Percentiles rank a stretch among this genome's conserved stretches.
These are phyloP conservation scores for Lecanoromycetidae sp. DNA, from an alignment of 2,329 filamentous ascomycete species.

Conservation along the genomic window DNA sequence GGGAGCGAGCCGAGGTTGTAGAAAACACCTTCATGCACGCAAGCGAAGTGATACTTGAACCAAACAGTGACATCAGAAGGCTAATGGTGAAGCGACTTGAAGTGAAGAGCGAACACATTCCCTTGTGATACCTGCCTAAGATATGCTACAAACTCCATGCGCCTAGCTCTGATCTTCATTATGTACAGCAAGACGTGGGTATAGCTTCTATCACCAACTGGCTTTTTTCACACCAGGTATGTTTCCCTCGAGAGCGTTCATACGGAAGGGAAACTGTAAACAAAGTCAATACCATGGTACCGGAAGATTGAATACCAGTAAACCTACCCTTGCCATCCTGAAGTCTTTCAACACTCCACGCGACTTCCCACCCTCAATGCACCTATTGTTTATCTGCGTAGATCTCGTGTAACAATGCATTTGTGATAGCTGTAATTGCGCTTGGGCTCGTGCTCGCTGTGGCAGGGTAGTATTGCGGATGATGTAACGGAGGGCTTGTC, in stretches of 20 bases:
- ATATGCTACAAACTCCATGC: background rate
- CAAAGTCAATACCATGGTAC: conserved; percentile 16
- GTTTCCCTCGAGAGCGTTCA: conserved; percentile 74
- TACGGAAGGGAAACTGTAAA: conserved; percentile 74
- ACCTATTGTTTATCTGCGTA: conserved; percentile 89
- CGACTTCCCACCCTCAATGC: conserved; percentile 80
- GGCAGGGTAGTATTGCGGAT: conserved; percentile 85
- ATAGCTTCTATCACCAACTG: conserved; percentile 57
- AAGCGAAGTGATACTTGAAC: background rate
- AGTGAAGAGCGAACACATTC: too few species aligned
- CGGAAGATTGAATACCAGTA: background rate
- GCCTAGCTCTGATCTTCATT: background rate
- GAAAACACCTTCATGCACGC: background rate
- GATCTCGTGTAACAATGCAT: conserved; percentile 94
- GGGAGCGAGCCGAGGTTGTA: background rate
- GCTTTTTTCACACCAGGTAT: conserved; percentile 91
- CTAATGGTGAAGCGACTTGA: too few species aligned
- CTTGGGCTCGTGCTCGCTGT: conserved; percentile 70
- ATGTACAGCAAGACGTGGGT: background rate
- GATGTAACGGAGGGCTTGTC: conserved; percentile 86
- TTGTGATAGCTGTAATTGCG: conserved; percentile 81
- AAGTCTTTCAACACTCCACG: conserved; percentile 89
- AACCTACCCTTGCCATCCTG: conserved; percentile 76
- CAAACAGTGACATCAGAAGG: background rate
- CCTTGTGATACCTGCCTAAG: background rate